These are phyloP conservation scores for Quercus phellos DNA, from an alignment of 331 rosid species.

Conservation along the genomic window DNA sequence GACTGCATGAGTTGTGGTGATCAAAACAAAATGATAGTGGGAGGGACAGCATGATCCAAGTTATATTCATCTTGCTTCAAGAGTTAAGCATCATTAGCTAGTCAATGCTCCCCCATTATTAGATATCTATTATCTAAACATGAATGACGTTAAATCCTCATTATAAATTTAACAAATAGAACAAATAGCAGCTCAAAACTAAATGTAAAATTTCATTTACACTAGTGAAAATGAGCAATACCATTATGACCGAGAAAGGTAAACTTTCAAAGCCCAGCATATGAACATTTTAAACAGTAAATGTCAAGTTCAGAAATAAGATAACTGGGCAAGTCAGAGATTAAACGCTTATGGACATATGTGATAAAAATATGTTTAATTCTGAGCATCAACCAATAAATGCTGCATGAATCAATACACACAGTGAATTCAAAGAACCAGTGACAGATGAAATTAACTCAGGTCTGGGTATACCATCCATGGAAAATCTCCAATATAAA, in stretches of 20 bases:
- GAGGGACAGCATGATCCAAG: too few species aligned
- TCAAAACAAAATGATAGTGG: too few species aligned
- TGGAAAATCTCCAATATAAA: neutral
- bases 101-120: neutral
- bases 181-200: neutral
- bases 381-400: neutral
- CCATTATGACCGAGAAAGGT: neutral
- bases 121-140: neutral
- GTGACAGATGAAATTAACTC: neutral
- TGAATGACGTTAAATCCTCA: neutral
- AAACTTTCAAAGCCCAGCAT: neutral
- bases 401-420: neutral
- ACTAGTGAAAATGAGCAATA: neutral
- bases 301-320: neutral
- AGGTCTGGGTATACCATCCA: neutral
- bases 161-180: neutral
- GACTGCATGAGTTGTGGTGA: too few species aligned
- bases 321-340: neutral
- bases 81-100: neutral
- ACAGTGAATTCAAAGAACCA: neutral
- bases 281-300: neutral
- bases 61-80: neutral
- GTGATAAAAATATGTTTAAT: neutral
- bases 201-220: neutral
- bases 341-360: neutral